Percentiles rank a stretch among this genome's conserved stretches.
These are phyloP conservation scores for Coriolopsis trogii DNA, from an alignment of 1,284 basidiomycete genomes.

Conservation along the genomic window DNA sequence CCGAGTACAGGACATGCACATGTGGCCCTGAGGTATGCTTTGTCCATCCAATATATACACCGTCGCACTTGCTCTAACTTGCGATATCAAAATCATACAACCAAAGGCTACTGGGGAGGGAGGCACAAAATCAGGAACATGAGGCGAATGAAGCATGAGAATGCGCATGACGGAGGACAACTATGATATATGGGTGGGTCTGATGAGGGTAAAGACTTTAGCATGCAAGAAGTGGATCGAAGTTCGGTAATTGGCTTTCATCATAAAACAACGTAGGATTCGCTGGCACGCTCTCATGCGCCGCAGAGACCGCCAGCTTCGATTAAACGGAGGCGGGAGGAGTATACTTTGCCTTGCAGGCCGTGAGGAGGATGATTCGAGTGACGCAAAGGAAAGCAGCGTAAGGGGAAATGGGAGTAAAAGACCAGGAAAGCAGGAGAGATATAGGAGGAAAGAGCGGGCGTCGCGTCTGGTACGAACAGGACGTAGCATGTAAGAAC, in stretches of 20 bases:
- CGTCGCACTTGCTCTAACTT: conserved; percentile 25
- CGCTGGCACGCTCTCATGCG: conserved; percentile 28
- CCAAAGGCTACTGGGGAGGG: conserved; percentile 18
- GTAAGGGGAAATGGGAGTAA: conserved; percentile 10
- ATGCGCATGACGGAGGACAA: conserved; percentile 17
- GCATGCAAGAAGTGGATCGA: conserved; percentile 21
- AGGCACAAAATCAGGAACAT: neutral
- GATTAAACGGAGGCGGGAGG: conserved; percentile 20
- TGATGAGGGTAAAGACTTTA: conserved; percentile 17
- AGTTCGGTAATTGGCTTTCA: conserved; percentile 9
- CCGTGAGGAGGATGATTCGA: conserved; percentile 6
- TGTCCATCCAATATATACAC: conserved; percentile 29
- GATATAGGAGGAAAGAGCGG: conserved; percentile 16
- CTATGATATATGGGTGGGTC: conserved; percentile 24
- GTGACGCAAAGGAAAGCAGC: conserved; percentile 12
- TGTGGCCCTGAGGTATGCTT: conserved; percentile 5
- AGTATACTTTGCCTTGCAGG: conserved; percentile 15
- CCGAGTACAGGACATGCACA: conserved; percentile 11
- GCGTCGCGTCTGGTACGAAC: conserved; percentile 29
- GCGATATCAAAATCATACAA: conserved; percentile 27
- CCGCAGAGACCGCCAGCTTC: conserved; percentile 27
- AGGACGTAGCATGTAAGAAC: conserved; percentile 16
- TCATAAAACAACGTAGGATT: conserved; percentile 2
- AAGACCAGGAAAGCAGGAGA: conserved; percentile 13
- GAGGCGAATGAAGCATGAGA: conserved; percentile 17